Evolutionary conservation across 352 stramenopile genomes (phyloP).

Genomic region (Pythium aristosporum): DNA sequence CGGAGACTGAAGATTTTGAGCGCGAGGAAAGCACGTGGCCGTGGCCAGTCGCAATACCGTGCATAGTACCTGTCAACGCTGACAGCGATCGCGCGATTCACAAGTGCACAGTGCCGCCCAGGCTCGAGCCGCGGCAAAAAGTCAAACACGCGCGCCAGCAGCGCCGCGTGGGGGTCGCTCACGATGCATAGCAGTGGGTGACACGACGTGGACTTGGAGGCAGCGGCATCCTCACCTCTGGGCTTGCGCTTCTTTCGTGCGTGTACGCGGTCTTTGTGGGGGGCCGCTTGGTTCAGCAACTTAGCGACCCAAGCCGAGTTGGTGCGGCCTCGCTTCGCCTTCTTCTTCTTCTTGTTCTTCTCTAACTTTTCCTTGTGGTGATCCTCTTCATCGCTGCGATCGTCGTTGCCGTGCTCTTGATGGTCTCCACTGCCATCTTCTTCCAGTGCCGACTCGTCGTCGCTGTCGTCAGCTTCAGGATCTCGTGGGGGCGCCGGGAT

Average conservation of each 20-base stretch:
- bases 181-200: conserved; percentile 17
- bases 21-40: conserved; percentile 37
- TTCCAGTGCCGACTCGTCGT: conserved; percentile 1
- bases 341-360: conserved; percentile 3
- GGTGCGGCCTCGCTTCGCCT: background rate
- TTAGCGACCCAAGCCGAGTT: conserved; percentile 41
- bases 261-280: conserved; percentile 33
- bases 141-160: conserved; percentile 37
- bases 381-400: background rate
- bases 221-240: background rate
- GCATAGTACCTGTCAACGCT: conserved; percentile 42
- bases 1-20: conserved; percentile 19
- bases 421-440: background rate
- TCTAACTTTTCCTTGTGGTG: conserved; percentile 6
- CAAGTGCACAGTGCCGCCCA: conserved; percentile 26
- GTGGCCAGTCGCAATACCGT: conserved; percentile 36
- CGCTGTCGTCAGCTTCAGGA: conserved; percentile 5
- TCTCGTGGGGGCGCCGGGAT: conserved; percentile 8
- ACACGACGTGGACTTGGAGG: background rate
- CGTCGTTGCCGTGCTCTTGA: background rate
- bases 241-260: conserved; percentile 32
- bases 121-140: conserved; percentile 40
- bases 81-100: conserved; percentile 36
- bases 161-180: conserved; percentile 14
- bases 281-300: conserved; percentile 40